Percentiles rank a stretch among this genome's conserved stretches.
phyloP scores from a whole-genome alignment of 1,284 basidiomycete genomes.

The Tilletiopsis washingtonensis region DNA sequence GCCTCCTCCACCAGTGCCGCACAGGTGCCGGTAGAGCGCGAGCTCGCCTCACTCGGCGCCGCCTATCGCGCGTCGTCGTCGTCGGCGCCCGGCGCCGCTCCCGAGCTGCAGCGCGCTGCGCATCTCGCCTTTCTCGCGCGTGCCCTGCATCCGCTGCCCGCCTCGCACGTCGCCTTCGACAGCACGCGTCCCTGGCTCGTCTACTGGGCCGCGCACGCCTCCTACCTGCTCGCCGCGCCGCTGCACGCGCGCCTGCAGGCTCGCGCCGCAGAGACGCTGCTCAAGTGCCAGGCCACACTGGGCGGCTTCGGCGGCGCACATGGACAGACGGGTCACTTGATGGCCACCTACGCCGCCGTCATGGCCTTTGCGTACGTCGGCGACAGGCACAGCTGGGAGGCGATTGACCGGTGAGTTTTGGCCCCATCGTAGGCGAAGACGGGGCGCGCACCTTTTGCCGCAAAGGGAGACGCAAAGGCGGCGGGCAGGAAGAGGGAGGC shows the following conservation, averaged over 20 bases:
- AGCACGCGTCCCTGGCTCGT: constrained; percentile 43
- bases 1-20: no score
- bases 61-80: no score
- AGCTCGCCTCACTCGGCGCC: no score
- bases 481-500: no score
- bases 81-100: no score
- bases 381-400: constrained; percentile 46
- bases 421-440: no score
- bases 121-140: constrained; percentile 38
- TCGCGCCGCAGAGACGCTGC: constrained; percentile 38
- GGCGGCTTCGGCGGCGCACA: constrained; percentile 91
- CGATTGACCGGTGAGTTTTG: constrained; percentile 45
- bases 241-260: constrained; percentile 20
- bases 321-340: constrained; percentile 75
- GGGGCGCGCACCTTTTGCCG: no score
- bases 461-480: no score
- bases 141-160: constrained; percentile 34
- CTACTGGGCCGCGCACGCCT: constrained; percentile 43
- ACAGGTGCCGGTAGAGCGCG: no score
- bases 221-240: constrained; percentile 30
- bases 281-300: constrained; percentile 33
- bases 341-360: constrained; percentile 83
- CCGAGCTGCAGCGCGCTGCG: no score
- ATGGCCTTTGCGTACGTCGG: constrained; percentile 69
- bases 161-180: constrained; percentile 38